phyloP scores from a whole-genome alignment of 495 filamentous ascomycete genomes.

The Friedmanniomyces endolithicus region DNA sequence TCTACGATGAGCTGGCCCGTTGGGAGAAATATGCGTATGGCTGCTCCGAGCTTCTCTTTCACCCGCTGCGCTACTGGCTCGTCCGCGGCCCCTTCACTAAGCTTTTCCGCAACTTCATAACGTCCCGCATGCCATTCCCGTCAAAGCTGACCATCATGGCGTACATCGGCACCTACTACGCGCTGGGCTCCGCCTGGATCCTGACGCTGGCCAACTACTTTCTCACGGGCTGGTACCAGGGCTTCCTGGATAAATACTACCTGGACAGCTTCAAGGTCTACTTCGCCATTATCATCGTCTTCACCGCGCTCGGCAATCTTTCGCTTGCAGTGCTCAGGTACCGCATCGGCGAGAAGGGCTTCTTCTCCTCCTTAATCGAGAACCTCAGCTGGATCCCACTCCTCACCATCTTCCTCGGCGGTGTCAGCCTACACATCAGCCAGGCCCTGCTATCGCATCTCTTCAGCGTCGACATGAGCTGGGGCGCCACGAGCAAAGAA shows the following conservation, averaged over 20 bases:
- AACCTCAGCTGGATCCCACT: slow-evolving; percentile 34
- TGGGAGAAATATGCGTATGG: slow-evolving; percentile 85
- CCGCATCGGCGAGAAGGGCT: slow-evolving; percentile 31
- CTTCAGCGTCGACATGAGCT: slow-evolving; percentile 39
- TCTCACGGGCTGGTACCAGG: slow-evolving; percentile 45
- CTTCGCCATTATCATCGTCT: slow-evolving; percentile 36
- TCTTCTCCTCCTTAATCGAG: slow-evolving; percentile 26
- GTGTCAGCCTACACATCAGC: slow-evolving; percentile 36
- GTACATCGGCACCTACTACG: slow-evolving; percentile 77
- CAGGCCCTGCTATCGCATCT: slow-evolving; percentile 34
- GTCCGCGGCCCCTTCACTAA: slow-evolving; percentile 54
- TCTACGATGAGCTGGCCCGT: slow-evolving; percentile 69
- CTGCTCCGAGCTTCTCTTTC: slow-evolving; percentile 72
- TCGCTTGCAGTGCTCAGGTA: slow-evolving; percentile 37
- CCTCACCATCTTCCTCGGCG: slow-evolving; percentile 40
- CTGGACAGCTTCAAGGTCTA: slow-evolving; percentile 34
- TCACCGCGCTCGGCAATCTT: slow-evolving; percentile 39
- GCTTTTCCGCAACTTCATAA: slow-evolving; percentile 61
- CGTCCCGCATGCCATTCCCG: slow-evolving; percentile 61
- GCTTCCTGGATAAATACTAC: slow-evolving; percentile 38
- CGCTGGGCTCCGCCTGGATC: slow-evolving; percentile 67
- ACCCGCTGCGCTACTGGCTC: slow-evolving; percentile 50
- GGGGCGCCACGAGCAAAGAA: slow-evolving; percentile 40
- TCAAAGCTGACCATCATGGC: slow-evolving; percentile 70
- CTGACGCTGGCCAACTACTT: slow-evolving; percentile 68